phyloP scores from a whole-genome alignment of 2,329 filamentous ascomycete genomes.

The Chaetomiaceae sp. region DNA sequence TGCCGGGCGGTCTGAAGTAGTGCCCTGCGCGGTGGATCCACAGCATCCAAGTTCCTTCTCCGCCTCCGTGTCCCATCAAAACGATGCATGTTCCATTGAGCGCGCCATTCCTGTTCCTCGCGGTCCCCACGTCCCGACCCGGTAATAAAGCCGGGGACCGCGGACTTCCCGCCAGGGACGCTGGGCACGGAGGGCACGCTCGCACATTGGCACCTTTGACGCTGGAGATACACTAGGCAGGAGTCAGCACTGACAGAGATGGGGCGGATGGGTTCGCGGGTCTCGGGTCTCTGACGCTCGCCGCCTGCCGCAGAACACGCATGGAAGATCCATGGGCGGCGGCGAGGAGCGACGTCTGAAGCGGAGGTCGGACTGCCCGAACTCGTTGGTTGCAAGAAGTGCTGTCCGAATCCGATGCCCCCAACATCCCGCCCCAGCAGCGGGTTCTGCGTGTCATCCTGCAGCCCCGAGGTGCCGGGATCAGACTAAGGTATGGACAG shows the following conservation, averaged over 20 bases:
- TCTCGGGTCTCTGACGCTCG: background rate
- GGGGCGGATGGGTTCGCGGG: background rate
- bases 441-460: too few relatives aligned
- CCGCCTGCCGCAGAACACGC: slow-evolving; percentile 1
- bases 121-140: slow-evolving; percentile 2
- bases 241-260: slow-evolving; percentile 1
- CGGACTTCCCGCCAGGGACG: background rate
- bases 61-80: background rate
- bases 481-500: too few relatives aligned
- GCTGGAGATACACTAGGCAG: background rate
- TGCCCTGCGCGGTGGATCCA: background rate
- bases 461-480: too few relatives aligned
- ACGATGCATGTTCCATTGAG: slow-evolving; percentile 4
- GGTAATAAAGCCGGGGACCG: slow-evolving; percentile 5
- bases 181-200: too few relatives aligned
- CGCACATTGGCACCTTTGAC: too few relatives aligned
- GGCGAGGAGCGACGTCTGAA: background rate
- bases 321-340: slow-evolving; percentile 1
- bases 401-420: background rate
- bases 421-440: background rate
- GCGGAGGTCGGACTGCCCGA: slow-evolving; percentile 15
- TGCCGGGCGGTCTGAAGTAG: too few relatives aligned
- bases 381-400: slow-evolving; percentile 2
- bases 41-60: background rate
- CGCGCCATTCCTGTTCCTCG: slow-evolving; percentile 13